These are phyloP conservation scores for Phaffomyces opuntiae DNA, from an alignment of 805 yeast genomes.

Conservation along the genomic window DNA sequence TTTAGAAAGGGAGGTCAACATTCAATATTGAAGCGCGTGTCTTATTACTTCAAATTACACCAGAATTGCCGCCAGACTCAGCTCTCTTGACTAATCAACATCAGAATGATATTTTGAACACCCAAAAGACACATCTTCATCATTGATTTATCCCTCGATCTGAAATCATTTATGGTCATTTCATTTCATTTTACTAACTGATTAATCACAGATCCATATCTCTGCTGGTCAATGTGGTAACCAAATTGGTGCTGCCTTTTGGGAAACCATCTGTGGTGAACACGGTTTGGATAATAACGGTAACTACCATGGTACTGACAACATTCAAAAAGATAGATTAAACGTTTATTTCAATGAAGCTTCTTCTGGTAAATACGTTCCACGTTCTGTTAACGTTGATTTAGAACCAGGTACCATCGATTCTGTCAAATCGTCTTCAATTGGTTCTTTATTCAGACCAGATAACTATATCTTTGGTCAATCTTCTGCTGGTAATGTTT, in stretches of 20 bases:
- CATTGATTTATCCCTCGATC: not conserved
- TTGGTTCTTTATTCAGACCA: constrained; percentile 92
- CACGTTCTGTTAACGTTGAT: constrained; percentile 95
- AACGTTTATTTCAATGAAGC: constrained; percentile 95
- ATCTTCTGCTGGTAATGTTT: constrained; percentile 98
- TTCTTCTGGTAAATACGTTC: constrained; percentile 92
- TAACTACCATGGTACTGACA: constrained; percentile 55
- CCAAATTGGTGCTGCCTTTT: constrained; percentile 93
- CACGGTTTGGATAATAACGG: constrained; percentile 77
- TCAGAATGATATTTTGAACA: not conserved
- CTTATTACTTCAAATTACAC: too few relatives aligned
- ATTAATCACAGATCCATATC: constrained; percentile 62
- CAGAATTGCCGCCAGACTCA: too few relatives aligned
- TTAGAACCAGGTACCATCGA: constrained; percentile 97
- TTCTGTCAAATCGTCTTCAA: constrained; percentile 90
- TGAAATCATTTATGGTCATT: constrained; percentile 1
- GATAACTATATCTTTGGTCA: constrained; percentile 96
- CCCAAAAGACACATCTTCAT: not conserved
- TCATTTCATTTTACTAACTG: constrained; percentile 12
- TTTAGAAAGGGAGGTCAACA: too few relatives aligned
- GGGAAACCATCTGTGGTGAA: constrained; percentile 89
- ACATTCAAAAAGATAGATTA: constrained; percentile 77
- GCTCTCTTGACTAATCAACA: too few relatives aligned
- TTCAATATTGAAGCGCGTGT: too few relatives aligned
- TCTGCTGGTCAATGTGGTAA: constrained; percentile 99